Evolutionary conservation across 2,329 filamentous ascomycete species (phyloP), one percentile per base, ranked within the genome.

Genomic region (Scleromitrula shiraiana): DNA sequence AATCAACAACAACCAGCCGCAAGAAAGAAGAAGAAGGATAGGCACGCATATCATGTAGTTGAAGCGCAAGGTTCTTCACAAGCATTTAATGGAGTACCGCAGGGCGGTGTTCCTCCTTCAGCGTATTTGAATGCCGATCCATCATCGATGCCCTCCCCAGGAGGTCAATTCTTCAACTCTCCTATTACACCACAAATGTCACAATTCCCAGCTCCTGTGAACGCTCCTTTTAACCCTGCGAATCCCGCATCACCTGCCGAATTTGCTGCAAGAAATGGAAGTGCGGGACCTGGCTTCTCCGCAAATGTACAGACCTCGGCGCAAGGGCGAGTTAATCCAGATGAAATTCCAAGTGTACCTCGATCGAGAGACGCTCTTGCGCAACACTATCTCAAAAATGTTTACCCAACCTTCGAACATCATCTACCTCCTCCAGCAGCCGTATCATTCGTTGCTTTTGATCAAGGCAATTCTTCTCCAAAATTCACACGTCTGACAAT

Each of bases 401-500:
- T 95, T 43, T 97, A 96, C 65, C 89, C 91, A 15, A 98, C 93
- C 3, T 95, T 97, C 70, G 91, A 97, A 68, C 86, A 86, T 50
- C 89, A 95, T 63, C 75, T 95, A 2, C 90, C 93, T 9, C 93
- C 93, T 39, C 89, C 93, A 2, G 87, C 90, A 12, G 80, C 85
- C 5, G 77, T 93, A 19, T 89, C 93, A 2, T 97, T 93, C 62
- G 85, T 96, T 30, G 87, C 90, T n/a, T 87, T 83, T 60, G 93
- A 98, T 60, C 93, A 98, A 67, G 93, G 93, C 59, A 98, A 96
- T 65, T 84, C 93, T 5, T 96, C 93, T 12, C 93, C 93, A 27
- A 96, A 96, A 67, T 93, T 88, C 64, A 86, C 89, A 41, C 83
- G 93, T 48, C 76, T 98, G 49, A 95, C 89, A 0, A 72, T 97